phyloP scores from a whole-genome alignment of 257 asterid genomes.

The Henckelia pumila region DNA sequence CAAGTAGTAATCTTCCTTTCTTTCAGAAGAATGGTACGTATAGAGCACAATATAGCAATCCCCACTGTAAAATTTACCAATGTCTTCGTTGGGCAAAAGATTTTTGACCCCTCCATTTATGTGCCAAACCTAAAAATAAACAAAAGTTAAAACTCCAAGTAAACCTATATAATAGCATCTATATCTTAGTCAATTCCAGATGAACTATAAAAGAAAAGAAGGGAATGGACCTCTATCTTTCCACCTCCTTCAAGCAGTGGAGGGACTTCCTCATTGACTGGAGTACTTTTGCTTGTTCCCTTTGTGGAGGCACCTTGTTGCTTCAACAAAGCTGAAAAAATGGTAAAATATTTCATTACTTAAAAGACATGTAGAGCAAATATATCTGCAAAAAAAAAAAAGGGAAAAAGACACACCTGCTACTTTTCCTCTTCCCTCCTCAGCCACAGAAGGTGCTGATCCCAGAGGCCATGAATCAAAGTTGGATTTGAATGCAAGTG shows the following conservation, averaged over 20 bases:
- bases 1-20: constrained; percentile 89
- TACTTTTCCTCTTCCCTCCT: constrained; percentile 98
- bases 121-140: constrained; percentile 80
- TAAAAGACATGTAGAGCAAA: constrained; percentile 16
- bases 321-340: constrained; percentile 77
- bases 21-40: constrained; percentile 84
- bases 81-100: constrained; percentile 70
- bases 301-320: constrained; percentile 91
- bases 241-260: constrained; percentile 94
- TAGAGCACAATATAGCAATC: constrained; percentile 95
- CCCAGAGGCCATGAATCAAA: constrained; percentile 98
- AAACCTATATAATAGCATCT: constrained; percentile 16
- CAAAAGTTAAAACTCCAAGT: constrained; percentile 8
- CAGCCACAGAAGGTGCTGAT: constrained; percentile 85
- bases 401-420: constrained; percentile 59
- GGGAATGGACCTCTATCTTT: constrained; percentile 67
- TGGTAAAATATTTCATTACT: constrained; percentile 18
- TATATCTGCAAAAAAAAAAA: constrained; percentile 1
- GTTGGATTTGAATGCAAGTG: constrained; percentile 86
- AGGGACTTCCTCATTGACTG: constrained; percentile 85
- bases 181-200: constrained; percentile 13
- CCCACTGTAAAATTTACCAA: constrained; percentile 92
- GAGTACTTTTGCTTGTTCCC: constrained; percentile 76
- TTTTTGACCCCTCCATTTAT: constrained; percentile 81
- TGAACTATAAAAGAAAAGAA: constrained; percentile 23